Evolutionary conservation across 2,329 filamentous ascomycete genomes (phyloP).

Genomic region (Meredithiella fracta): DNA sequence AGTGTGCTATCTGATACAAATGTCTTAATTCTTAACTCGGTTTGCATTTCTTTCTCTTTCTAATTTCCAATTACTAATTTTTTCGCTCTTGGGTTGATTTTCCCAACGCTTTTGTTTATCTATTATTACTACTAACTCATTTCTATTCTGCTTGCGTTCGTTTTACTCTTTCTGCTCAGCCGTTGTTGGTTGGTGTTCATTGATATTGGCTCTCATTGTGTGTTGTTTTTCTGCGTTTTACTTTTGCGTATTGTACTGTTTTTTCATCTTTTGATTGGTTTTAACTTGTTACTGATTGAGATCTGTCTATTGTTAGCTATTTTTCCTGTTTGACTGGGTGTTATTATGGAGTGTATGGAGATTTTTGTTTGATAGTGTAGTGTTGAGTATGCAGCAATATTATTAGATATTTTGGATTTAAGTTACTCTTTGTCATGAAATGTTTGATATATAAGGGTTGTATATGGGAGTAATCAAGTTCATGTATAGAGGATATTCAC

Average conservation of each 20-base stretch:
- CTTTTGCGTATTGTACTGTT: background rate
- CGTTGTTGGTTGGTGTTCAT: background rate
- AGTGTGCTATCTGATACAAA: conserved; percentile 19
- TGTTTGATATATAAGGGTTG: too few relatives aligned
- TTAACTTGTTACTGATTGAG: background rate
- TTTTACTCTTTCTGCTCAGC: background rate
- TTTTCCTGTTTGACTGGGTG: background rate
- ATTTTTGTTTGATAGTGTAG: background rate
- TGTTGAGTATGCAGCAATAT: background rate
- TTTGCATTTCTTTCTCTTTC: conserved; percentile 14
- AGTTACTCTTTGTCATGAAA: background rate
- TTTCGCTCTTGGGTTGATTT: background rate
- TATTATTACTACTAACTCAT: background rate
- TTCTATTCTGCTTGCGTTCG: background rate
- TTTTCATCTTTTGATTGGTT: background rate
- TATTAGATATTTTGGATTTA: background rate
- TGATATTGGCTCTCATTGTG: conserved; percentile 5
- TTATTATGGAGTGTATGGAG: background rate
- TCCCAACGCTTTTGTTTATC: conserved; percentile 1
- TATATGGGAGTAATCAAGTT: too few relatives aligned
- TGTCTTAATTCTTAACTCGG: conserved; percentile 15
- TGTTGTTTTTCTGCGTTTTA: background rate
- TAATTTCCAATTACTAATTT: background rate
- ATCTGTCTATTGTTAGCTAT: background rate
- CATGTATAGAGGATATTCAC: too few relatives aligned